Percentiles rank a stretch among this genome's conserved stretches.
Conservation (phyloP, 208 protist species). For the Leishmania lainsoni region DNA sequence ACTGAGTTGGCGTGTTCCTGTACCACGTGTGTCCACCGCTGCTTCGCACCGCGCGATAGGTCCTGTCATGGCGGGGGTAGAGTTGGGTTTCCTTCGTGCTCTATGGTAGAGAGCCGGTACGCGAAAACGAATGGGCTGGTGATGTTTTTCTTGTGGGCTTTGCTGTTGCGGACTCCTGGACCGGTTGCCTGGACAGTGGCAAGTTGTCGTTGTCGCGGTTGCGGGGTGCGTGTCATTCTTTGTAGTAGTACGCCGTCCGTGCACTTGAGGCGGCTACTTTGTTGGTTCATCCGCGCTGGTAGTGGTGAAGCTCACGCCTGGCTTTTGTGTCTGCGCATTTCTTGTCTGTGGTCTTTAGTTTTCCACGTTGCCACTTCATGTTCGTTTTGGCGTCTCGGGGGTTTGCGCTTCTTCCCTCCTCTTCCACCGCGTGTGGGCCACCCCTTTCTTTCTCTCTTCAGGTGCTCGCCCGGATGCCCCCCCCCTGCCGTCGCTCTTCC, state of each 20-base stretch:
- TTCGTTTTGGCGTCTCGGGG: neutral
- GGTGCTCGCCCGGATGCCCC: neutral
- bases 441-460: constrained; percentile 9
- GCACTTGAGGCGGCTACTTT: too few relatives aligned
- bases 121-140: neutral
- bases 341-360: neutral
- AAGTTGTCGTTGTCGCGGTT: neutral
- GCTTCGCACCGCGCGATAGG: neutral
- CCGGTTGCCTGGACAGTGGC: neutral
- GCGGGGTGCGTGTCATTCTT: neutral
- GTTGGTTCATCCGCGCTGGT: neutral
- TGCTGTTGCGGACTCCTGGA: neutral
- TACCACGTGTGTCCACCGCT: neutral
- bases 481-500: neutral
- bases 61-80: neutral
- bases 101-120: neutral
- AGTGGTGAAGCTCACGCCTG: neutral
- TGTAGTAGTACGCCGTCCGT: neutral
- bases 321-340: neutral
- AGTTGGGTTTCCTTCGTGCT: neutral
- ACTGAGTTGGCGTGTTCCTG: neutral
- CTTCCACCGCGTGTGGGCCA: neutral
- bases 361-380: too few relatives aligned
- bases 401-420: neutral
- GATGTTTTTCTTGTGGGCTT: neutral